Conservation (phyloP, 306 rosid species). For the Cucumis sativus region DNA sequence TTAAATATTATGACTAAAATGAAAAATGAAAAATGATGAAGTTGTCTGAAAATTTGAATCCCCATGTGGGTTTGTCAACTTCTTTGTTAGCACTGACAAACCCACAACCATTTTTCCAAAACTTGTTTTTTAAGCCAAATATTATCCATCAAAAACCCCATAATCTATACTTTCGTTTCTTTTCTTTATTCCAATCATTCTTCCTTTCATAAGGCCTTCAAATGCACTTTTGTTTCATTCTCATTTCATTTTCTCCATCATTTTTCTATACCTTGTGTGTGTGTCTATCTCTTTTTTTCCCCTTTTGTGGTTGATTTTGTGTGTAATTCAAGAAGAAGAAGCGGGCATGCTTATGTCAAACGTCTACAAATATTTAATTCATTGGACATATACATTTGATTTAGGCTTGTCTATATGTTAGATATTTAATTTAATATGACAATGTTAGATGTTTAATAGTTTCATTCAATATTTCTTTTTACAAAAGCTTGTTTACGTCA, state of each 20-base stretch:
- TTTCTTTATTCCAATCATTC: not conserved
- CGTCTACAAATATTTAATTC: too few relatives aligned
- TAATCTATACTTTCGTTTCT: not conserved
- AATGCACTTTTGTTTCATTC: not conserved
- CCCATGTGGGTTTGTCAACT: slow-evolving; percentile 8
- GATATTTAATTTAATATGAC: too few relatives aligned
- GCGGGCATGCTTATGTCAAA: too few relatives aligned
- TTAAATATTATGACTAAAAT: not conserved
- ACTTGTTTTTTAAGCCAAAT: not conserved
- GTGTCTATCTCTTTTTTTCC: not conserved
- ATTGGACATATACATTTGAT: too few relatives aligned
- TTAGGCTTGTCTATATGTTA: too few relatives aligned
- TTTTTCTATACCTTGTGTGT: not conserved
- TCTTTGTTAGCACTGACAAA: not conserved
- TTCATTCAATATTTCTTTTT: too few relatives aligned
- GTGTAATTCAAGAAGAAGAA: too few relatives aligned
- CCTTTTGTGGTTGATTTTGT: too few relatives aligned
- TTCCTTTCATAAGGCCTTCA: not conserved
- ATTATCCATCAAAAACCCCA: not conserved
- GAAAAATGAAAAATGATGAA: not conserved
- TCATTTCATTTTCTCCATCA: not conserved
- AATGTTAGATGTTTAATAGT: too few relatives aligned
- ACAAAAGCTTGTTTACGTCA: too few relatives aligned
- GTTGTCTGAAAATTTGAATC: slow-evolving; percentile 4
- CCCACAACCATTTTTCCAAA: not conserved